These are phyloP conservation scores for Xenoacremonium recifei DNA, from an alignment of 2,329 filamentous ascomycete species.

Conservation along the genomic window DNA sequence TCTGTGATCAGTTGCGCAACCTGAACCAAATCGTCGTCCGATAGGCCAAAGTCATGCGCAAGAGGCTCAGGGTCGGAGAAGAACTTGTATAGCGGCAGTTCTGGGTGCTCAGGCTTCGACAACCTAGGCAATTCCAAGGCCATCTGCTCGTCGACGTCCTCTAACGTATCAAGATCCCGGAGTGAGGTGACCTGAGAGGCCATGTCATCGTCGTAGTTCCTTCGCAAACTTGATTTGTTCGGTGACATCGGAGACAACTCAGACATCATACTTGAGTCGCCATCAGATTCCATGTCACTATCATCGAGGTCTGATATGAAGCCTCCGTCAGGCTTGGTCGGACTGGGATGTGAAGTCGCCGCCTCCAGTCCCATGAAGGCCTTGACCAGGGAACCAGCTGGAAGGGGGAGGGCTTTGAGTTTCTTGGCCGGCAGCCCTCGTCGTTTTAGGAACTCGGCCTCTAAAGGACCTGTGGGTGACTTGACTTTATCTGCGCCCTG, in stretches of 20 bases:
- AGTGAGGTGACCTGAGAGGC: slow-evolving; percentile 52
- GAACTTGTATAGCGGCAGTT: slow-evolving; percentile 52
- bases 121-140: slow-evolving; percentile 49
- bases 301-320: not conserved
- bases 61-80: slow-evolving; percentile 60
- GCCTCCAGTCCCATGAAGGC: slow-evolving; percentile 25
- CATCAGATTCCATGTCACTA: slow-evolving; percentile 13
- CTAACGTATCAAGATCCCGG: slow-evolving; percentile 46
- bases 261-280: slow-evolving; percentile 48
- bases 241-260: slow-evolving; percentile 49
- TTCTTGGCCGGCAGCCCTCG: slow-evolving; percentile 42
- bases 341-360: slow-evolving; percentile 29
- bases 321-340: slow-evolving; percentile 33
- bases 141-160: slow-evolving; percentile 46
- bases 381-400: slow-evolving; percentile 25
- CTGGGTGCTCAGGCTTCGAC: slow-evolving; percentile 46
- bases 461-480: slow-evolving; percentile 38
- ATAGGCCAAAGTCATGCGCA: slow-evolving; percentile 41
- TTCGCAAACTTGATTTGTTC: slow-evolving; percentile 46
- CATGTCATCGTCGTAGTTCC: slow-evolving; percentile 50
- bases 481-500: slow-evolving; percentile 28
- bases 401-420: slow-evolving; percentile 25
- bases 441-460: slow-evolving; percentile 47
- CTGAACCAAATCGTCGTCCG: slow-evolving; percentile 62
- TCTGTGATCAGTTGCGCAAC: slow-evolving; percentile 71